Conservation (phyloP, 2,329 filamentous ascomycete genomes). For the Fusarium setosum region DNA sequence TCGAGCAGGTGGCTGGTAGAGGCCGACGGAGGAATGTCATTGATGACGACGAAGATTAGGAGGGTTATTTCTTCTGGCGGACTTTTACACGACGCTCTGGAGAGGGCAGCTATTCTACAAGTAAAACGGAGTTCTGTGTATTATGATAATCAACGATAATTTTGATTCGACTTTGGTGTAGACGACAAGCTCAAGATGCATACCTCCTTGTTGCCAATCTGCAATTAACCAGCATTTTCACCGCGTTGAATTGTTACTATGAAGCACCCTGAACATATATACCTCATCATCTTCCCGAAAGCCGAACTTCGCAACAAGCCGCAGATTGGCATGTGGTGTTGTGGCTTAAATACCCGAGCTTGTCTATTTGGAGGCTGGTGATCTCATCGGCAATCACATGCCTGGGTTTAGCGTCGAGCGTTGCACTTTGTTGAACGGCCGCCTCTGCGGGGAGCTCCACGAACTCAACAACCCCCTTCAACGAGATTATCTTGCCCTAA, state of each 20-base stretch:
- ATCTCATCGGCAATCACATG: constrained; percentile 48
- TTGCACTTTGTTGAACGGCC: constrained; percentile 34
- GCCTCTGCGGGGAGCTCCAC: constrained; percentile 36
- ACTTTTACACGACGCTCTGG: neutral
- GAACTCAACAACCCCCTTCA: constrained; percentile 38
- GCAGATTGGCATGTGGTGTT: constrained; percentile 10
- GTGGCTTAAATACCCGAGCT: constrained; percentile 18
- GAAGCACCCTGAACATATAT: too few species aligned
- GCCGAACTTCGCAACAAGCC: neutral
- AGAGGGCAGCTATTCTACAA: constrained; percentile 4
- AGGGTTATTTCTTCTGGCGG: neutral
- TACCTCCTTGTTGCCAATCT: too few species aligned
- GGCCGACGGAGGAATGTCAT: constrained; percentile 67
- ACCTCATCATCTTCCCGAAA: too few species aligned
- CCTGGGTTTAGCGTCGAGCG: constrained; percentile 32
- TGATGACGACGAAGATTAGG: constrained; percentile 69
- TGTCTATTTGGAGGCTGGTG: constrained; percentile 31
- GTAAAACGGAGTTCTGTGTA: constrained; percentile 21
- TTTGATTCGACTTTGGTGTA: too few species aligned
- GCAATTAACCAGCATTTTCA: too few species aligned
- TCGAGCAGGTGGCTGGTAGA: constrained; percentile 60
- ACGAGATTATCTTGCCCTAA: constrained; percentile 4
- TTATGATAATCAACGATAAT: constrained; percentile 17
- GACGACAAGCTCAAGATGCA: too few species aligned
- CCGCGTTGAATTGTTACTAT: too few species aligned